Conservation (phyloP, 2,329 filamentous ascomycete species). For the Trichocomaceae sp. region DNA sequence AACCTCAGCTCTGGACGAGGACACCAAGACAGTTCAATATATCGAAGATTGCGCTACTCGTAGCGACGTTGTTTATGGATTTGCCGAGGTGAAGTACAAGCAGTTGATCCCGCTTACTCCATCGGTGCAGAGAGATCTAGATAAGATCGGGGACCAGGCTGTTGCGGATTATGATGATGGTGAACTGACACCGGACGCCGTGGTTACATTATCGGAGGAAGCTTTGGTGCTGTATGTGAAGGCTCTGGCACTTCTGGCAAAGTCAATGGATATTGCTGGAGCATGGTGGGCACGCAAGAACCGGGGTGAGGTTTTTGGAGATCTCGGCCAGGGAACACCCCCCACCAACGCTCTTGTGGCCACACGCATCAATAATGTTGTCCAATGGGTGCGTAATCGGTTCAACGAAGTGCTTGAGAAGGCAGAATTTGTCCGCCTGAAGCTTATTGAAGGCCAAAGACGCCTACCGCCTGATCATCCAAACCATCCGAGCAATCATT, state of each 20-base stretch:
- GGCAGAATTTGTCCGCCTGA: constrained; percentile 85
- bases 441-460: constrained; percentile 78
- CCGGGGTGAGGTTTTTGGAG: constrained; percentile 52
- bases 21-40: constrained; percentile 66
- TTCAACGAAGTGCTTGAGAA: constrained; percentile 98
- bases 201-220: constrained; percentile 84
- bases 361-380: constrained; percentile 79
- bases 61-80: constrained; percentile 94
- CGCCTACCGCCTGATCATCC: constrained; percentile 78
- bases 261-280: constrained; percentile 91
- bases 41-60: constrained; percentile 90
- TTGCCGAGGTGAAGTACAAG: constrained; percentile 97
- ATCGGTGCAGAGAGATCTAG: constrained; percentile 44
- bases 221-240: constrained; percentile 95
- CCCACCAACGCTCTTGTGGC: constrained; percentile 49
- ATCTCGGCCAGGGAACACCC: constrained; percentile 37
- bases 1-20: constrained; percentile 61
- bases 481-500: constrained; percentile 74
- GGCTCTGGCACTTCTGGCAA: constrained; percentile 78
- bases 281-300: constrained; percentile 82
- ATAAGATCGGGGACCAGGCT: constrained; percentile 25
- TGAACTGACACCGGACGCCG: constrained; percentile 75
- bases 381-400: constrained; percentile 87
- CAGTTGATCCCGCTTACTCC: constrained; percentile 87
- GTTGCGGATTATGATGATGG: constrained; percentile 58